Percentiles rank a stretch among this genome's conserved stretches.
phyloP scores from a whole-genome alignment of 2,329 filamentous ascomycete species.

The Ceratocystis eucalypticola region DNA sequence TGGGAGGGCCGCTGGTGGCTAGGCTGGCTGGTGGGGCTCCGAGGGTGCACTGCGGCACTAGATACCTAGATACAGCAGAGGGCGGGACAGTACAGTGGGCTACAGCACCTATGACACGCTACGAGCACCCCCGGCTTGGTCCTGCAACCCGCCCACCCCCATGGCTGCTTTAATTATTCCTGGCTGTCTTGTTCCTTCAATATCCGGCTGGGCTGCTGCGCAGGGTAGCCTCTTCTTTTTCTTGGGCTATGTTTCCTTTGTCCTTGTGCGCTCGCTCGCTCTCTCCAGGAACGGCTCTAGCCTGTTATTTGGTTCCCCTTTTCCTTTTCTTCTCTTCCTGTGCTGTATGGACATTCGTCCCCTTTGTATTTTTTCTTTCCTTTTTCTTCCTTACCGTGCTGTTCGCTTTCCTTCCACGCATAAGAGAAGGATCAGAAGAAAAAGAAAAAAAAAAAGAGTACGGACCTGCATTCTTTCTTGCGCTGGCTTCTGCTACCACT shows the following conservation, averaged over 20 bases:
- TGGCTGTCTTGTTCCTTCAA: constrained; percentile 3
- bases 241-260: neutral
- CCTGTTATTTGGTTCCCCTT: neutral
- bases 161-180: neutral
- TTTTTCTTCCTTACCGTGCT: neutral
- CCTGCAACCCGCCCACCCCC: neutral
- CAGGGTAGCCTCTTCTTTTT: constrained; percentile 6
- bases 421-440: too few relatives aligned
- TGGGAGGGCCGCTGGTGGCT: too few relatives aligned
- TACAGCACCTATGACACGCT: neutral
- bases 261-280: neutral
- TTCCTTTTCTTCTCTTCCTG: neutral
- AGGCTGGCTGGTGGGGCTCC: neutral
- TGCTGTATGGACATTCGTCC: neutral
- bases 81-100: too few relatives aligned
- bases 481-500: too few relatives aligned
- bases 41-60: neutral
- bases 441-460: too few relatives aligned
- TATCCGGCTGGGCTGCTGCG: constrained; percentile 4
- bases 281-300: neutral
- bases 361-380: neutral
- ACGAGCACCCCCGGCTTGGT: neutral
- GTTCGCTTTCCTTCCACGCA: too few relatives aligned
- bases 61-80: neutral
- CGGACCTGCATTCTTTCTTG: too few relatives aligned